These are phyloP conservation scores for Aspergillus sergii DNA, from an alignment of 2,329 filamentous ascomycete species.

Conservation along the genomic window DNA sequence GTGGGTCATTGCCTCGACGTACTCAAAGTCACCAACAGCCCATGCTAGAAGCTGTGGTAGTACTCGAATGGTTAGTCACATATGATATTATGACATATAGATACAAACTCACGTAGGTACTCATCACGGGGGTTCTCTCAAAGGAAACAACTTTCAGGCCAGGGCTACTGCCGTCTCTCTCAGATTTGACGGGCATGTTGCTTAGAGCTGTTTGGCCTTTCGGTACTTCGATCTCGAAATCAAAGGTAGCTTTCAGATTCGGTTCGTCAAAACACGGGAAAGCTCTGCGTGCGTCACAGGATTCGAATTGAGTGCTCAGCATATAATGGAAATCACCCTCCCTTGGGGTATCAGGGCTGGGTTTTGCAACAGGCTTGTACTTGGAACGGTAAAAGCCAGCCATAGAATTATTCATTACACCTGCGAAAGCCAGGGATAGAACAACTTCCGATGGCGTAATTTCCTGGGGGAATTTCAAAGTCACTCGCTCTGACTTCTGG, in stretches of 20 bases:
- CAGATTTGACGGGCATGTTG: slow-evolving; percentile 89
- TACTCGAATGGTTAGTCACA: slow-evolving; percentile 45
- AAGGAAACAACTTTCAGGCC: slow-evolving; percentile 71
- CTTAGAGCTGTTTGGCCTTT: slow-evolving; percentile 85
- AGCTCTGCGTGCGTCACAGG: slow-evolving; percentile 88
- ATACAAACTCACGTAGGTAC: slow-evolving; percentile 64
- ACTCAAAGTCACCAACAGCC: slow-evolving; percentile 97
- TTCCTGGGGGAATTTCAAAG: slow-evolving; percentile 73
- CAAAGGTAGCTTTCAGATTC: slow-evolving; percentile 93
- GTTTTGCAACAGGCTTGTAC: slow-evolving; percentile 78
- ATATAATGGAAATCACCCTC: slow-evolving; percentile 69
- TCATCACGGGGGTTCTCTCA: slow-evolving; percentile 85
- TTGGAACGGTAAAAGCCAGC: slow-evolving; percentile 91
- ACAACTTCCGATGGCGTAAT: slow-evolving; percentile 69
- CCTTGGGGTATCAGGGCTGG: slow-evolving; percentile 75
- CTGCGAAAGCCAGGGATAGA: slow-evolving; percentile 73
- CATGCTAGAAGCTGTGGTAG: slow-evolving; percentile 78
- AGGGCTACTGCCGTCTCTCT: slow-evolving; percentile 67
- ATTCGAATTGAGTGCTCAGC: slow-evolving; percentile 97
- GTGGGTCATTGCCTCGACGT: slow-evolving; percentile 87
- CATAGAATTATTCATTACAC: slow-evolving; percentile 87
- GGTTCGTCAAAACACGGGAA: slow-evolving; percentile 99
- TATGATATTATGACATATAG: not conserved
- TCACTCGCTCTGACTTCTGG: slow-evolving; percentile 79
- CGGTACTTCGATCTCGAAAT: slow-evolving; percentile 89